Percentiles rank a stretch among this genome's conserved stretches.
Evolutionary conservation across 2,329 filamentous ascomycete genomes (phyloP).

Genomic region (Phyllosticta ampelicida): DNA sequence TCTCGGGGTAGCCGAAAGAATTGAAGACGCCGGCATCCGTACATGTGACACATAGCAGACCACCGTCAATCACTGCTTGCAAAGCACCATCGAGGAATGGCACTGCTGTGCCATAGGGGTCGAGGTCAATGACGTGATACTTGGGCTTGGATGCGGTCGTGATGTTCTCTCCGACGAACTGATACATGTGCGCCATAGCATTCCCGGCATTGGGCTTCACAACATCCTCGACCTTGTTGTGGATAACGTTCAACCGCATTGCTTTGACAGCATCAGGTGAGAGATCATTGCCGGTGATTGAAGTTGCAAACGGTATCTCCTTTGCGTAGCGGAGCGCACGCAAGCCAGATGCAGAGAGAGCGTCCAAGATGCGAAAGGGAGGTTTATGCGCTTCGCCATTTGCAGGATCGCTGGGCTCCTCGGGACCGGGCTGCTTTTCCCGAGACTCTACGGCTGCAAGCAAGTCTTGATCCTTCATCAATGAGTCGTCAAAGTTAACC

Average conservation of each 20-base stretch:
- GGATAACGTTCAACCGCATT: slow-evolving; percentile 73
- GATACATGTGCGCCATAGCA: slow-evolving; percentile 87
- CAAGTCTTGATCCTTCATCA: slow-evolving; percentile 1
- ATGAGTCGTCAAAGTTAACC: slow-evolving; percentile 10
- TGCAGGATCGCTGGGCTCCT: slow-evolving; percentile 12
- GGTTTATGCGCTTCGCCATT: slow-evolving; percentile 16
- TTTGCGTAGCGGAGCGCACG: slow-evolving; percentile 84
- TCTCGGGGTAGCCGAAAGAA: slow-evolving; percentile 87
- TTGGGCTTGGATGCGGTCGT: slow-evolving; percentile 34
- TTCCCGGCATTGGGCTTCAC: slow-evolving; percentile 69
- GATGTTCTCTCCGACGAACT: slow-evolving; percentile 44
- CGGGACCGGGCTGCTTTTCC: not conserved
- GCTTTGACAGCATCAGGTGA: slow-evolving; percentile 64
- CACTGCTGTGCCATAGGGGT: slow-evolving; percentile 89
- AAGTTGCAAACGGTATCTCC: slow-evolving; percentile 76
- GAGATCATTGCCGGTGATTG: slow-evolving; percentile 82
- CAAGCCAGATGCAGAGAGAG: slow-evolving; percentile 85
- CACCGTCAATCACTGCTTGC: slow-evolving; percentile 77
- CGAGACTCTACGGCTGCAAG: not conserved
- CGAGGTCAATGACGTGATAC: slow-evolving; percentile 92
- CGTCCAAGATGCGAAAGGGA: slow-evolving; percentile 77
- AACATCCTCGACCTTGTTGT: slow-evolving; percentile 64
- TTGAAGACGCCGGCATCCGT: slow-evolving; percentile 95
- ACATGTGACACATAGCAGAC: slow-evolving; percentile 87
- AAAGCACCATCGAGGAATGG: slow-evolving; percentile 87